phyloP scores from a whole-genome alignment of 2,329 filamentous ascomycete species.

The Fusarium sp. region DNA sequence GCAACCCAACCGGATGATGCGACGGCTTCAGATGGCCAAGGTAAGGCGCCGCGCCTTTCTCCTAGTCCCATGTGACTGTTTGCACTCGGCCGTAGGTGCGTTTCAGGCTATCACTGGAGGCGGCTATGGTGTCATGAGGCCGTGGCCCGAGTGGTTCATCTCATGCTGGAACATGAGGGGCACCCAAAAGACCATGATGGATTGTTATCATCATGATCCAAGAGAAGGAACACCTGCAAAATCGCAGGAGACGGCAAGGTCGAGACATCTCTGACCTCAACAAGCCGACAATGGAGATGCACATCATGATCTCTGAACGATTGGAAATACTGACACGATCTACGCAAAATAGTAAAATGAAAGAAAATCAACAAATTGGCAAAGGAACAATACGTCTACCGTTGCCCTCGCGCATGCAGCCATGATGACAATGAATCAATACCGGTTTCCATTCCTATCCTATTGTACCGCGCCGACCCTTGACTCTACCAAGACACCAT shows the following conservation, averaged over 20 bases:
- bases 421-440: neutral
- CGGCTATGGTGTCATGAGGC: neutral
- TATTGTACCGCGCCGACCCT: neutral
- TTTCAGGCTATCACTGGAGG: neutral
- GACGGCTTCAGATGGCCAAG: neutral
- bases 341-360: neutral
- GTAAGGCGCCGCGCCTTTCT: conserved; percentile 1
- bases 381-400: neutral
- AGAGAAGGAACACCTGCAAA: neutral
- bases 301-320: neutral
- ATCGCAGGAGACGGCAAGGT: neutral
- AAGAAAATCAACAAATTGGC: neutral
- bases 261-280: neutral
- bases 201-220: neutral
- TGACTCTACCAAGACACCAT: neutral
- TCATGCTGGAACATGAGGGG: conserved; percentile 4
- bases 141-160: neutral
- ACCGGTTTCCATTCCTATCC: neutral
- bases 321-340: neutral
- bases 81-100: neutral
- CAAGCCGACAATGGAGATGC: neutral
- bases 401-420: neutral
- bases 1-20: neutral
- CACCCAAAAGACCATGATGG: neutral
- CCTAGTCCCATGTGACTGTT: neutral